phyloP scores from a whole-genome alignment of 805 yeast species.

The Starmerella bombi region DNA sequence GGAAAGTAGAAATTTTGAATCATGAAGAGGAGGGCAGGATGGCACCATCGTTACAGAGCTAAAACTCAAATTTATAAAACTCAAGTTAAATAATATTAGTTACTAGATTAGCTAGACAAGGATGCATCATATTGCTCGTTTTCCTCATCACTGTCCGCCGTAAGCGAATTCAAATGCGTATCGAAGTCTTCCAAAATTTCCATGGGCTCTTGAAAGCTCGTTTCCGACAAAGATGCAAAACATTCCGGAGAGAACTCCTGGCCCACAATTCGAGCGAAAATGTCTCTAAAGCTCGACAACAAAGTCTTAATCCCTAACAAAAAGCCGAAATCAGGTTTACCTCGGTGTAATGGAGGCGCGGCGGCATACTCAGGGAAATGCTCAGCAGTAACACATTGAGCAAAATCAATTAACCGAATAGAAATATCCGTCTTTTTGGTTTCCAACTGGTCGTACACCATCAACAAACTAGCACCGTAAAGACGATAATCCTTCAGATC shows the following conservation, averaged over 20 bases:
- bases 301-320: conserved; percentile 69
- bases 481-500: conserved; percentile 63
- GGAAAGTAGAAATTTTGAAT: no score
- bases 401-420: conserved; percentile 76
- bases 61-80: no score
- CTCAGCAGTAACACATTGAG: conserved; percentile 71
- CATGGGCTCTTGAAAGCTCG: conserved; percentile 3
- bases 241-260: conserved; percentile 22
- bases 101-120: no score
- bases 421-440: conserved; percentile 21
- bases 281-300: conserved; percentile 46
- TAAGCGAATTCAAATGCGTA: no score
- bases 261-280: conserved; percentile 46
- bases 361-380: conserved; percentile 35
- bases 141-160: no score
- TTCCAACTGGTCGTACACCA: conserved; percentile 69
- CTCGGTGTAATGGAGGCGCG: conserved; percentile 60
- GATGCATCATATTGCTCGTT: no score
- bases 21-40: no score
- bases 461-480: conserved; percentile 77
- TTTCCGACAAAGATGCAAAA: conserved; percentile 9
- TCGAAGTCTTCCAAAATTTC: conserved; percentile 9
- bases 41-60: no score
- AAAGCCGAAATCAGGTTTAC: conserved; percentile 66
- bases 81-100: no score